Evolutionary conservation across 2,329 filamentous ascomycete species (phyloP), one percentile per base, ranked within the genome.

Genomic region (Pseudocercospora vitis): DNA sequence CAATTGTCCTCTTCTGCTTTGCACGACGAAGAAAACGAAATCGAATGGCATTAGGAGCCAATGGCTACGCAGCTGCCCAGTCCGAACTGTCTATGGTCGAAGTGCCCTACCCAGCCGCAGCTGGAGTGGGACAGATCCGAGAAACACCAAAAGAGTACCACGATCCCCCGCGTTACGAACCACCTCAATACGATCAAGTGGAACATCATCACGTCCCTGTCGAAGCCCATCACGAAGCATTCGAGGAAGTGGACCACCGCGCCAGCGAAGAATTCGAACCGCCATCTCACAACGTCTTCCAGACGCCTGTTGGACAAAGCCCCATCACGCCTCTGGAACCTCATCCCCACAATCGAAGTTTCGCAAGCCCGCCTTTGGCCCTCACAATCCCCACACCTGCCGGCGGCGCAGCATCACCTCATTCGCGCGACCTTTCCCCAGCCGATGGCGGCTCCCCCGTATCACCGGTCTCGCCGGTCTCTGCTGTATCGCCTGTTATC

Each of bases 51-150:
- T 58, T 52, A 48, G 37, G 31, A 40, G 47, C 50, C 35, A 58
- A 52, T n/a, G n/a, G n/a, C 19, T 58, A 50, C 16, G 39, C 52
- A 7, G 42, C 44, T n/a, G 52, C 49, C 3, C 58, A 60, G 16
- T 56, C 55, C 23, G 55, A 60, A 23, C 48, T 60, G 4, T 60
- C 58, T 1, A 60, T 60, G 58, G 44, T 58, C 16, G 58, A 58
- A 32, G 47, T 50, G 18, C 49, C 52, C 9, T 53, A 56, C 4
- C 44, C 52, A 35, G 16, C 46, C 21, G 39, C 44, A 4, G 16
- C 47, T 9, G 52, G 48, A 23, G 40, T 47, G 11, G 46, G 37
- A 16, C 29, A 31, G 12, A 29, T 32, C n/a, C 35, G 29, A n/a
- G 48, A 44, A 19, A n/a, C 35, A 11, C 16, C 50, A 6, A 42